Percentiles rank a stretch among this genome's conserved stretches.
Conservation (phyloP, 331 rosid species). For the Spiraea crenata region DNA sequence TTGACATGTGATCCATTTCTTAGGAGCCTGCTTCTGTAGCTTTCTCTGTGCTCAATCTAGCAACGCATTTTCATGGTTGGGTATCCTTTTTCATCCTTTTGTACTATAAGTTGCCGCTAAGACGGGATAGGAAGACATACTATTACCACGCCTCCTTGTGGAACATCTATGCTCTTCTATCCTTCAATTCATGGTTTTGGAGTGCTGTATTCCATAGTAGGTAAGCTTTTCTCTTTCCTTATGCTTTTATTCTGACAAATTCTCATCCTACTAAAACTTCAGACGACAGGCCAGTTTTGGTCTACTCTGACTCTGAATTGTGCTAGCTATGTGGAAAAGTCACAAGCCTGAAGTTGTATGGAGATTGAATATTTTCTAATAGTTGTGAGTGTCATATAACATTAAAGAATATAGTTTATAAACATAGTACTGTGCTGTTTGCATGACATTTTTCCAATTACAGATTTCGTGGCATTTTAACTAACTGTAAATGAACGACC, state of each 20-base stretch:
- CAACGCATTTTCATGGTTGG: slow-evolving; percentile 77
- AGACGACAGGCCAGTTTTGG: slow-evolving; percentile 1
- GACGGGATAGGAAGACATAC: slow-evolving; percentile 45
- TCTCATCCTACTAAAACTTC: not conserved
- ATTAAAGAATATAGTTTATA: not conserved
- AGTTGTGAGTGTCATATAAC: not conserved
- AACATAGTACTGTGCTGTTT: not conserved
- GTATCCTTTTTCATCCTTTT: slow-evolving; percentile 55
- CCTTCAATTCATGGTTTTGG: slow-evolving; percentile 72
- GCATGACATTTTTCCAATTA: not conserved
- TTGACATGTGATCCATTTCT: slow-evolving; percentile 25
- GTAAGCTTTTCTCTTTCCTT: slow-evolving; percentile 41
- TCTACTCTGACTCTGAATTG: not conserved
- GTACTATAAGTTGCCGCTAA: slow-evolving; percentile 56
- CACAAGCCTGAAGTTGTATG: not conserved
- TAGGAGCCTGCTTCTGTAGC: slow-evolving; percentile 81
- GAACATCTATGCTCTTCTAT: slow-evolving; percentile 55
- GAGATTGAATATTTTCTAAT: not conserved
- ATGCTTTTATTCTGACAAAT: not conserved
- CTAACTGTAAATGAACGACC: not conserved
- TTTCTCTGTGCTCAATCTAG: slow-evolving; percentile 68
- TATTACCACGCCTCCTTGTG: slow-evolving; percentile 61
- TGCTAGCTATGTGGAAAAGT: not conserved
- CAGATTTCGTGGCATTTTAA: too few species aligned
- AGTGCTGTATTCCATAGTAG: slow-evolving; percentile 68